These are phyloP conservation scores for Coemansia sp. DNA, from an alignment of 192 early-diverging fungal species.

Conservation along the genomic window DNA sequence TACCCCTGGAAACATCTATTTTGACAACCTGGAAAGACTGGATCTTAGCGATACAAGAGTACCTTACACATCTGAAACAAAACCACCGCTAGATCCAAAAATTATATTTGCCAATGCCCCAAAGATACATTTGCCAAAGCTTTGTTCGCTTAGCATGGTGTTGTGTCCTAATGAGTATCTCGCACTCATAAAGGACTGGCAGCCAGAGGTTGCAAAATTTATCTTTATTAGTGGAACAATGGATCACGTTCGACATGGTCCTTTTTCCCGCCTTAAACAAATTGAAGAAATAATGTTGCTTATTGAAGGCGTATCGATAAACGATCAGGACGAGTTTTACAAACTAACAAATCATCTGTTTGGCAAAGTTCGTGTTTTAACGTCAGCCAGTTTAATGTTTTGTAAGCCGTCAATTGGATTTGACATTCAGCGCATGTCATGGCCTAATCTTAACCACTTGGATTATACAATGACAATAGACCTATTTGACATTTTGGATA, in stretches of 20 bases:
- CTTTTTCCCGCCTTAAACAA: background rate
- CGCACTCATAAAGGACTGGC: conserved; percentile 1
- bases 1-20: background rate
- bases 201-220: background rate
- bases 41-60: background rate
- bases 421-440: background rate
- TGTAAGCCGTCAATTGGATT: background rate
- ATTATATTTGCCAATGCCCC: conserved; percentile 1
- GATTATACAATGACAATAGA: background rate
- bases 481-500: background rate
- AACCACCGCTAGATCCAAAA: background rate
- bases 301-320: background rate
- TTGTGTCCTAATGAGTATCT: background rate
- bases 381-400: background rate
- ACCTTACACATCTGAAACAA: background rate
- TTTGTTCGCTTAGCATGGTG: background rate
- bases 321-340: background rate
- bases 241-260: background rate
- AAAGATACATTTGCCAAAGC: conserved; percentile 2
- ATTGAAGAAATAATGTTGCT: background rate
- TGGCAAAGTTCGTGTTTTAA: background rate
- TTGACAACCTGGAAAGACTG: background rate
- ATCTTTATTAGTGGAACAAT: background rate
- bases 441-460: background rate
- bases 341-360: conserved; percentile 2